Conservation (phyloP, 192 early-diverging fungal genomes). For the Coemansia javaensis region DNA sequence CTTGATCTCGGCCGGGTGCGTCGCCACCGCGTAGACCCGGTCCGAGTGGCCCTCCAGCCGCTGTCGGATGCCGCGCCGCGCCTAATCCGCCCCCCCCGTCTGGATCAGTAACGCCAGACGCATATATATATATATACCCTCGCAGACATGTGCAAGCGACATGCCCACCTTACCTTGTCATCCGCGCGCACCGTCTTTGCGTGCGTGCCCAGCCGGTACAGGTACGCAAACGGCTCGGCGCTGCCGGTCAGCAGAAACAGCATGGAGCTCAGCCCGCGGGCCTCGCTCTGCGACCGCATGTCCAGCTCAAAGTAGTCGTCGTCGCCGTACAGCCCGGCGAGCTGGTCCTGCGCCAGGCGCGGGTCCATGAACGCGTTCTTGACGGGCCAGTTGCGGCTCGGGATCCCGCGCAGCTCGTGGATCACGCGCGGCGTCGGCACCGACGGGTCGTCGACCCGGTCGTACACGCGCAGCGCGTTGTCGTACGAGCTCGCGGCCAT, state of each 20-base stretch:
- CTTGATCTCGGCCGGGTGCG: conserved; percentile 81
- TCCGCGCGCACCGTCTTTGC: conserved; percentile 32
- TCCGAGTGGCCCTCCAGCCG: conserved; percentile 89
- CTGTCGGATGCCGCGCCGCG: conserved; percentile 53
- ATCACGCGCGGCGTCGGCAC: conserved; percentile 62
- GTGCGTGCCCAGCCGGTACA: conserved; percentile 52
- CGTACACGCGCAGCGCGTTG: conserved; percentile 91
- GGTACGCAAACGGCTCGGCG: conserved; percentile 64
- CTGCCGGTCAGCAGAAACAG: conserved; percentile 61
- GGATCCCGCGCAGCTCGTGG: conserved; percentile 83
- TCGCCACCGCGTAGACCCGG: conserved; percentile 86
- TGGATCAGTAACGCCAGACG: no score
- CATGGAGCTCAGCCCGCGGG: conserved; percentile 39
- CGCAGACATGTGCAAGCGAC: background rate
- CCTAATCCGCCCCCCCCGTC: conserved; percentile 20
- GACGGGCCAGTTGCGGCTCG: conserved; percentile 95
- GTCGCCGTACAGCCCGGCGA: conserved; percentile 41
- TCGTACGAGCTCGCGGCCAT: conserved; percentile 92
- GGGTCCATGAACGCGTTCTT: conserved; percentile 74
- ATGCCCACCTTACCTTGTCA: conserved; percentile 35
- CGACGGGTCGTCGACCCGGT: conserved; percentile 77
- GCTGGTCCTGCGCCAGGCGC: conserved; percentile 40
- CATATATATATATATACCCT: background rate
- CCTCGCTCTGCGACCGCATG: conserved; percentile 45
- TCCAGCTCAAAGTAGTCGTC: conserved; percentile 50